A percentile compares a stretch with the other conserved stretches of the same genome.
Conservation (phyloP, 768 basidiomycete genomes). For the Amanita pallidorosea region DNA sequence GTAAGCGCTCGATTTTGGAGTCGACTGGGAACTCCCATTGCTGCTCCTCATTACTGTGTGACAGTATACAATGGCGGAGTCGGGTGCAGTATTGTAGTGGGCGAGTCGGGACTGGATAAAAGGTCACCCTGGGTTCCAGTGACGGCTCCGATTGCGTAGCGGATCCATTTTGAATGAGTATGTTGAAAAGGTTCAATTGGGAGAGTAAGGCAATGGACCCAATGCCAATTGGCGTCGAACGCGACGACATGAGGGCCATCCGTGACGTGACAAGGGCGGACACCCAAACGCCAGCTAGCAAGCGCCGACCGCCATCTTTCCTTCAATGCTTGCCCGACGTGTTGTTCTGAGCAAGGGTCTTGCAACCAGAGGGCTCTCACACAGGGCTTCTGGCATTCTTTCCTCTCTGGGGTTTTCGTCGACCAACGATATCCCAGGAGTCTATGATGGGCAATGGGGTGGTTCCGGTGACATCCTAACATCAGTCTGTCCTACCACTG, state of each 20-base stretch:
- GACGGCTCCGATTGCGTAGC: background rate
- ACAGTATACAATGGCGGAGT: background rate
- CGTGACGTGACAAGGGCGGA: too few relatives aligned
- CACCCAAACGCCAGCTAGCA: too few relatives aligned
- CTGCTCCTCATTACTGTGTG: too few relatives aligned
- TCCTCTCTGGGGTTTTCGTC: conserved; percentile 51
- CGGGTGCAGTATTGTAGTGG: background rate
- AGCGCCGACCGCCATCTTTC: background rate
- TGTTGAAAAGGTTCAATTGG: background rate
- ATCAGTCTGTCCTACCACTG: conserved; percentile 79
- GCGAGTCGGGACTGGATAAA: background rate
- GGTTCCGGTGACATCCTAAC: conserved; percentile 63
- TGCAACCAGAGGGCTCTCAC: conserved; percentile 29
- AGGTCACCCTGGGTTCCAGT: background rate
- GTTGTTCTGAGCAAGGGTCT: conserved; percentile 9
- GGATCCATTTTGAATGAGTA: background rate
- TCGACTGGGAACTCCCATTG: too few relatives aligned
- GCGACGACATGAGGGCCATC: too few relatives aligned
- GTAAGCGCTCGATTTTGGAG: too few relatives aligned
- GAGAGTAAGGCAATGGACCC: too few relatives aligned
- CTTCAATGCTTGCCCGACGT: conserved; percentile 14
- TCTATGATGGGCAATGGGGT: conserved; percentile 77
- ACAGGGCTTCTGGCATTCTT: conserved; percentile 60
- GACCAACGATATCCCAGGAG: conserved; percentile 51
- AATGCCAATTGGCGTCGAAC: too few relatives aligned